A percentile compares a stretch with the other conserved stretches of the same genome.
phyloP scores from a whole-genome alignment of 768 basidiomycete genomes.

The Gelatoporia subvermispora region DNA sequence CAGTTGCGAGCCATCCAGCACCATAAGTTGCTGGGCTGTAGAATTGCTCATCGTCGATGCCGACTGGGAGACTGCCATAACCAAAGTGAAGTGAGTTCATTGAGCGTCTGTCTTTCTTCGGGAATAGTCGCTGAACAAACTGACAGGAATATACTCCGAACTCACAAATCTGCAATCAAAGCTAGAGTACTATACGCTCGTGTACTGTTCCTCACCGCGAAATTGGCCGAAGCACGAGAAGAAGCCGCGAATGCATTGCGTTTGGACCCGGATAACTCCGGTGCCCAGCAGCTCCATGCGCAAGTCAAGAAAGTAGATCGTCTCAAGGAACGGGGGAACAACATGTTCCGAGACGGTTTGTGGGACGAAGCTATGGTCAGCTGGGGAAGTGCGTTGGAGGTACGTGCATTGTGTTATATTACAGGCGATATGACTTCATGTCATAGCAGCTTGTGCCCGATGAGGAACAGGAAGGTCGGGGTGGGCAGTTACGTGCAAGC shows the following conservation, averaged over 20 bases:
- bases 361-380: slow-evolving; percentile 57
- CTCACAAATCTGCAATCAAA: slow-evolving; percentile 66
- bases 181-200: slow-evolving; percentile 66
- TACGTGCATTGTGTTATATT: slow-evolving; percentile 21
- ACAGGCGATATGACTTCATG: not conserved
- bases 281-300: slow-evolving; percentile 59
- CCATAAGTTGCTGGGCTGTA: slow-evolving; percentile 7
- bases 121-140: too few relatives aligned
- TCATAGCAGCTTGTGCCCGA: slow-evolving; percentile 54
- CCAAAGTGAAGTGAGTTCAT: slow-evolving; percentile 3
- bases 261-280: slow-evolving; percentile 67
- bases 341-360: slow-evolving; percentile 53
- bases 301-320: slow-evolving; percentile 70
- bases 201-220: slow-evolving; percentile 66
- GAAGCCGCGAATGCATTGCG: slow-evolving; percentile 64
- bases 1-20: too few relatives aligned
- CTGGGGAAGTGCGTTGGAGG: slow-evolving; percentile 66
- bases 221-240: slow-evolving; percentile 59
- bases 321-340: slow-evolving; percentile 76
- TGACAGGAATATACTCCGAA: slow-evolving; percentile 61
- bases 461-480: slow-evolving; percentile 61
- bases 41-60: slow-evolving; percentile 4
- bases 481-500: slow-evolving; percentile 72
- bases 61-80: slow-evolving; percentile 1
- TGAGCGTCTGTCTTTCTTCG: not conserved